Percentiles rank a stretch among this genome's conserved stretches.
phyloP scores from a whole-genome alignment of 2,329 filamentous ascomycete genomes.

The Talaromyces sp. region DNA sequence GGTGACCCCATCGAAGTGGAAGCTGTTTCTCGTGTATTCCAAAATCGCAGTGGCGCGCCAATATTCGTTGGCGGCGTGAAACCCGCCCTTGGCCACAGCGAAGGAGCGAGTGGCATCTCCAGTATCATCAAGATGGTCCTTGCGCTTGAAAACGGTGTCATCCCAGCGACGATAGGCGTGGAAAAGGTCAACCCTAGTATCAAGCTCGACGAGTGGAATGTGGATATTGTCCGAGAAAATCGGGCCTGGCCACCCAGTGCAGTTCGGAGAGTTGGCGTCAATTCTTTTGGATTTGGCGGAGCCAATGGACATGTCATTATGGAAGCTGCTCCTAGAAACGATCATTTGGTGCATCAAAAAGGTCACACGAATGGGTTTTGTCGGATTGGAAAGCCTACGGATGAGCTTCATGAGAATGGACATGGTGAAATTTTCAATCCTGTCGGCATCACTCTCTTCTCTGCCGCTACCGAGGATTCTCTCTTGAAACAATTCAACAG shows the following conservation, averaged over 20 bases:
- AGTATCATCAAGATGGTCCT: constrained; percentile 38
- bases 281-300: constrained; percentile 2
- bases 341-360: no score
- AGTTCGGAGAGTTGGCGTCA: background rate
- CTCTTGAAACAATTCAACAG: constrained; percentile 6
- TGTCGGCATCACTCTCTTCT: no score
- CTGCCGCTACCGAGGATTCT: background rate
- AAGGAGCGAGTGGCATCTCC: constrained; percentile 35
- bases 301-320: constrained; percentile 41
- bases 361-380: no score
- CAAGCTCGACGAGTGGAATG: constrained; percentile 29
- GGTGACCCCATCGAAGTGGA: constrained; percentile 19
- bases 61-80: constrained; percentile 18
- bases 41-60: background rate
- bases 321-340: constrained; percentile 28
- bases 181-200: constrained; percentile 36
- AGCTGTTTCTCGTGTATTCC: constrained; percentile 9
- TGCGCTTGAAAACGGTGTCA: constrained; percentile 39
- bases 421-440: background rate
- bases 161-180: constrained; percentile 18
- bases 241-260: background rate
- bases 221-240: constrained; percentile 13
- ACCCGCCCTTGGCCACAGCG: constrained; percentile 20
- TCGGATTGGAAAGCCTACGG: no score
- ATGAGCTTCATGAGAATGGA: background rate